These are phyloP conservation scores for Chaetomium tenue DNA, from an alignment of 495 filamentous ascomycete species.

Conservation along the genomic window DNA sequence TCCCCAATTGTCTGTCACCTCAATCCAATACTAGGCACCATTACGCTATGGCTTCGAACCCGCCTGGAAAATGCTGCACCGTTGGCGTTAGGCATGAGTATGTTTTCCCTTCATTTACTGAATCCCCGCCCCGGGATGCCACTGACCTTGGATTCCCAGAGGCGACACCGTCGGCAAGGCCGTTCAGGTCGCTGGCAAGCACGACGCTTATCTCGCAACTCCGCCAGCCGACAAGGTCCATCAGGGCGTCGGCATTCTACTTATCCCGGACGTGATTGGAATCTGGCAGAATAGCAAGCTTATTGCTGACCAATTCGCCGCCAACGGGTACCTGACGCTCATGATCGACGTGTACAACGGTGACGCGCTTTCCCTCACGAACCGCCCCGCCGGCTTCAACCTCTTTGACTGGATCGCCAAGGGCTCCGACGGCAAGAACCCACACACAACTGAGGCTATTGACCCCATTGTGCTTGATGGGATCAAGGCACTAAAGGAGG, in stretches of 20 bases:
- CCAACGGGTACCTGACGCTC: constrained; percentile 74
- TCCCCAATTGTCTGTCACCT: not conserved
- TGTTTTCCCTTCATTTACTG: not conserved
- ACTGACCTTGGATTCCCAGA: constrained; percentile 16
- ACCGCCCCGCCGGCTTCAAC: constrained; percentile 58
- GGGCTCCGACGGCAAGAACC: constrained; percentile 50
- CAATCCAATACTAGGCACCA: not conserved
- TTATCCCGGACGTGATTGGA: constrained; percentile 66
- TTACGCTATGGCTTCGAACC: constrained; percentile 37
- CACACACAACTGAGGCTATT: constrained; percentile 58
- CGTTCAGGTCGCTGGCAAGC: constrained; percentile 44
- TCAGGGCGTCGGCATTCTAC: constrained; percentile 54
- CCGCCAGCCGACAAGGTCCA: constrained; percentile 45
- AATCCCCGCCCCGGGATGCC: not conserved
- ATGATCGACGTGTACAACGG: constrained; percentile 78
- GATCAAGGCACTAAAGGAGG: constrained; percentile 49
- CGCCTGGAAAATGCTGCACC: constrained; percentile 38
- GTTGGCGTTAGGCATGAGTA: constrained; percentile 39
- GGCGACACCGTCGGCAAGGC: constrained; percentile 43
- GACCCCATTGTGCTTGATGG: constrained; percentile 51
- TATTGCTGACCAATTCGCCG: constrained; percentile 78
- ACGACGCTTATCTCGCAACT: constrained; percentile 52
- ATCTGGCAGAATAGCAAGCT: constrained; percentile 77
- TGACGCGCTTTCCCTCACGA: constrained; percentile 58
- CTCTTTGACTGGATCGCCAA: constrained; percentile 59